phyloP scores from a whole-genome alignment of 495 filamentous ascomycete genomes.

The Coniosporium apollinis region DNA sequence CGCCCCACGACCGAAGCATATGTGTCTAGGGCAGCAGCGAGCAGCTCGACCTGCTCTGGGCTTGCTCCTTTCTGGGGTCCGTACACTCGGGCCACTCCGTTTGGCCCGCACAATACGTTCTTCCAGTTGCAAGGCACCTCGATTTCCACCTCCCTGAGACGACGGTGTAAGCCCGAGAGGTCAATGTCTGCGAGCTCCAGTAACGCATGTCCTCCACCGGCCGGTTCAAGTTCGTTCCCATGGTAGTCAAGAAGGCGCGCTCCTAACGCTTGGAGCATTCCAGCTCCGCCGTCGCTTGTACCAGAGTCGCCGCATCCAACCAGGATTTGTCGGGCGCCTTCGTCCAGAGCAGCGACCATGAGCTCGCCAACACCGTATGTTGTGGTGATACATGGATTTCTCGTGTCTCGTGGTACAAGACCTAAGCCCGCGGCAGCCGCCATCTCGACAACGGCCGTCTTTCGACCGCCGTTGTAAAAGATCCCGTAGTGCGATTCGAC shows the following conservation, averaged over 20 bases:
- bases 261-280: conserved; percentile 7
- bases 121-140: conserved; percentile 7
- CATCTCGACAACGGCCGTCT: conserved; percentile 7
- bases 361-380: conserved; percentile 10
- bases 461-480: neutral
- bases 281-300: conserved; percentile 7
- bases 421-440: conserved; percentile 7
- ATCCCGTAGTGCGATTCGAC: conserved; percentile 6
- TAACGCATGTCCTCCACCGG: conserved; percentile 2
- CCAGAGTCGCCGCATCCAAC: conserved; percentile 9
- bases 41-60: conserved; percentile 6
- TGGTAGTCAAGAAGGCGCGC: neutral
- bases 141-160: conserved; percentile 4
- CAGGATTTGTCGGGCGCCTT: conserved; percentile 1
- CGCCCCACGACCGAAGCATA: neutral
- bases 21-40: conserved; percentile 2
- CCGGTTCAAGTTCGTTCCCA: conserved; percentile 2
- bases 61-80: conserved; percentile 8
- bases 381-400: conserved; percentile 5
- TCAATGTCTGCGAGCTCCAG: neutral
- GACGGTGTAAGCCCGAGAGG: conserved; percentile 1
- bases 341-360: conserved; percentile 3
- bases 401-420: conserved; percentile 1
- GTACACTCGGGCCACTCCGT: conserved; percentile 7
- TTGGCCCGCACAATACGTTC: conserved; percentile 6